Conservation (phyloP, 2,329 filamentous ascomycete species). For the Venturiaceae sp. region DNA sequence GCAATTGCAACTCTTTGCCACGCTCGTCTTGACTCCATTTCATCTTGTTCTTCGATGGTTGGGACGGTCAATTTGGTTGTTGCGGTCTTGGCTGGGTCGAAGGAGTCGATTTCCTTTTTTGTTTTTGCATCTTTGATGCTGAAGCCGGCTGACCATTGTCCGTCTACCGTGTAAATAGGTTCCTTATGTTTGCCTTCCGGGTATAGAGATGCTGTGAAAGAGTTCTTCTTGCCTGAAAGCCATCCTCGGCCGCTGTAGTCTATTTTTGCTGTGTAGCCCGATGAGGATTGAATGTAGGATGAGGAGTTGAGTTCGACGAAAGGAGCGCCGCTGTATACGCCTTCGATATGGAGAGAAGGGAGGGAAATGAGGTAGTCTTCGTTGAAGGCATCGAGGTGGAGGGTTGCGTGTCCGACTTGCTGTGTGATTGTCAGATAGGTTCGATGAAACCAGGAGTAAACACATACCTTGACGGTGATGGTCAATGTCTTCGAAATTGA, state of each 20-base stretch:
- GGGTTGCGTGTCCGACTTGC: constrained; percentile 81
- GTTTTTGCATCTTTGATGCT: constrained; percentile 59
- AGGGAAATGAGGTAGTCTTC: constrained; percentile 87
- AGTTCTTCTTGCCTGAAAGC: constrained; percentile 94
- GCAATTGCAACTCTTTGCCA: constrained; percentile 80
- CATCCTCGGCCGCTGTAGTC: constrained; percentile 92
- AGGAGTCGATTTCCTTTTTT: constrained; percentile 32
- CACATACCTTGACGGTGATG: constrained; percentile 67
- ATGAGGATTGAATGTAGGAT: constrained; percentile 77
- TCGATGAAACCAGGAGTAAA: neutral
- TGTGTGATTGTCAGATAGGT: constrained; percentile 9
- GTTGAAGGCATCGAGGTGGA: constrained; percentile 57
- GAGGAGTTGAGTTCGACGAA: constrained; percentile 85
- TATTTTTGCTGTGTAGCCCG: constrained; percentile 79
- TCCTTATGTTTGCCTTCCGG: constrained; percentile 61
- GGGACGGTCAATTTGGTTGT: constrained; percentile 61
- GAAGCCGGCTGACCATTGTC: constrained; percentile 84
- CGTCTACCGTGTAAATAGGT: constrained; percentile 69
- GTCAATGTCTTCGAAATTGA: constrained; percentile 72
- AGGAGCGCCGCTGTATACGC: constrained; percentile 73
- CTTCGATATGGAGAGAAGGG: constrained; percentile 86
- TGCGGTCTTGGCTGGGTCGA: constrained; percentile 35
- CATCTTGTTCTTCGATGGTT: constrained; percentile 69
- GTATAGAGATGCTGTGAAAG: constrained; percentile 67
- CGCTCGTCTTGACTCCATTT: constrained; percentile 77